phyloP scores from a whole-genome alignment of 208 protist species.

The Trypanosomatidae sp. region DNA sequence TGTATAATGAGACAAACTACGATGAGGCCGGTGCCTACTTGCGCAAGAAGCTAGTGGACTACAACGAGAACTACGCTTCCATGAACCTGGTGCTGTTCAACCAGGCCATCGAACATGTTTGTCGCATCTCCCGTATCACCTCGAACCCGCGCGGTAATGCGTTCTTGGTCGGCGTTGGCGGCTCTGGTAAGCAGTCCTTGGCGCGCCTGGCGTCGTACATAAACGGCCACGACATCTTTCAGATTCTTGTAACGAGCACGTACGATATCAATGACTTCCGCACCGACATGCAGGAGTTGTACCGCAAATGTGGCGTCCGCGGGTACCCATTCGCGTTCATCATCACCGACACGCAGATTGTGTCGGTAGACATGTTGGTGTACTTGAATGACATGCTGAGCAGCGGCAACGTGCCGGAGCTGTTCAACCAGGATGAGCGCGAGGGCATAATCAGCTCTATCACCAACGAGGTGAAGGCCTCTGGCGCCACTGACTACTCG shows the following conservation, averaged over 20 bases:
- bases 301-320: slow-evolving; percentile 95
- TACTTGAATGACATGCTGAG: slow-evolving; percentile 98
- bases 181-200: slow-evolving; percentile 94
- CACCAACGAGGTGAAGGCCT: slow-evolving; percentile 92
- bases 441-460: slow-evolving; percentile 90
- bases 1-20: slow-evolving; percentile 89
- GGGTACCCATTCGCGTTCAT: slow-evolving; percentile 96
- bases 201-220: slow-evolving; percentile 97
- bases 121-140: slow-evolving; percentile 96
- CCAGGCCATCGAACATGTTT: slow-evolving; percentile 98
- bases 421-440: slow-evolving; percentile 94
- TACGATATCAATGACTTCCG: slow-evolving; percentile 98
- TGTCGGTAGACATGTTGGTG: slow-evolving; percentile 96
- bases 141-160: slow-evolving; percentile 96
- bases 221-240: slow-evolving; percentile 97
- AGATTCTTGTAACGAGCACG: slow-evolving; percentile 97
- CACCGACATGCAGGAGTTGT: slow-evolving; percentile 96
- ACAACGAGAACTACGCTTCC: slow-evolving; percentile 95
- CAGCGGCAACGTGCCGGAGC: slow-evolving; percentile 96
- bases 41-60: slow-evolving; percentile 92
- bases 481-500: slow-evolving; percentile 88
- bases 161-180: slow-evolving; percentile 95
- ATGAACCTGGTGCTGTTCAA: slow-evolving; percentile 99
- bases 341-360: slow-evolving; percentile 98
- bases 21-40: slow-evolving; percentile 82